Percentiles rank a stretch among this genome's conserved stretches.
Evolutionary conservation across 1,284 basidiomycete species (phyloP).

Genomic region (Pseudozyma hubeiensis): DNA sequence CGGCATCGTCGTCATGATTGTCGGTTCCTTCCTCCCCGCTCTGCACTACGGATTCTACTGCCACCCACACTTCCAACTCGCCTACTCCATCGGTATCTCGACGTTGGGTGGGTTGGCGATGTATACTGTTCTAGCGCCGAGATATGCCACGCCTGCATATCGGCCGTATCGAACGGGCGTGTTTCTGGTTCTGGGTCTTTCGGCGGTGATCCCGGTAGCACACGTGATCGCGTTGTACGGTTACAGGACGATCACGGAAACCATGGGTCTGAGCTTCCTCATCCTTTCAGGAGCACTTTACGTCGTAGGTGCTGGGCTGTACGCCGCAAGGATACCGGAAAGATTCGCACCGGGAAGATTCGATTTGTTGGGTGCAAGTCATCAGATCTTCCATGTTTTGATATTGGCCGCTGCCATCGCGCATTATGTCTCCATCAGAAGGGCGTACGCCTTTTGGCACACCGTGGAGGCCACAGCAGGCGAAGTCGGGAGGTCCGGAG

Average conservation of each 20-base stretch:
- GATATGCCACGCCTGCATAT: constrained; percentile 81
- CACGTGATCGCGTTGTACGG: constrained; percentile 74
- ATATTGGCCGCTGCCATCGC: constrained; percentile 82
- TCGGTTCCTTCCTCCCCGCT: constrained; percentile 79
- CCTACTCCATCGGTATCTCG: constrained; percentile 71
- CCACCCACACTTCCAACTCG: constrained; percentile 53
- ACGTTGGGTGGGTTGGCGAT: constrained; percentile 77
- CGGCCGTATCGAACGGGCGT: constrained; percentile 81
- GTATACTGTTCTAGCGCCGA: constrained; percentile 82
- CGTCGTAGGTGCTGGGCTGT: constrained; percentile 57
- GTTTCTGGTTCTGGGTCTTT: constrained; percentile 83
- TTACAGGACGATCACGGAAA: constrained; percentile 66
- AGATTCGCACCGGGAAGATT: constrained; percentile 81
- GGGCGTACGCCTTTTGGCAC: constrained; percentile 66
- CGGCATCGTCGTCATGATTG: constrained; percentile 74
- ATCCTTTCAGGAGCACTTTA: constrained; percentile 56
- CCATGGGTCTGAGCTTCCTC: constrained; percentile 59
- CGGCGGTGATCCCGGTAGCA: constrained; percentile 77
- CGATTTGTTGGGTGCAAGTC: constrained; percentile 75
- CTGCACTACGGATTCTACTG: constrained; percentile 66
- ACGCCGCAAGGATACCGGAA: constrained; percentile 83
- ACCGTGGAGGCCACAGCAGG: constrained; percentile 45
- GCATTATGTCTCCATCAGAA: constrained; percentile 73
- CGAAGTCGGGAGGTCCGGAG: constrained; percentile 25
- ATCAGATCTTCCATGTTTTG: constrained; percentile 78